Evolutionary conservation across 306 rosid species (phyloP).

Genomic region (Cicer pinnatifidum): DNA sequence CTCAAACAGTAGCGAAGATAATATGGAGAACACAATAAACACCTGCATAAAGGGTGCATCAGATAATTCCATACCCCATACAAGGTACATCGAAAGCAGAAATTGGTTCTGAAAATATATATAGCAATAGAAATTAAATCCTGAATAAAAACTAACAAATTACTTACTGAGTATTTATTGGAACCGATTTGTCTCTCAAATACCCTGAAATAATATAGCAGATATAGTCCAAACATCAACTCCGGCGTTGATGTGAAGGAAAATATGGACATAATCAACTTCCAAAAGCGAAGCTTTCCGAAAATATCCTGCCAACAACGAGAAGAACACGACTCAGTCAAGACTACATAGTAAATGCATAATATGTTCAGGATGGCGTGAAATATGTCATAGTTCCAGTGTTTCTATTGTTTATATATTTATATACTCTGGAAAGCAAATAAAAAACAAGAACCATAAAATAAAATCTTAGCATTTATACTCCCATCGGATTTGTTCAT

Average conservation of each 20-base stretch:
- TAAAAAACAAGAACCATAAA: background rate
- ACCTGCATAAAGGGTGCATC: conserved; percentile 64
- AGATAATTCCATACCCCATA: conserved; percentile 39
- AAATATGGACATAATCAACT: conserved; percentile 72
- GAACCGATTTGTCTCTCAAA: conserved; percentile 99
- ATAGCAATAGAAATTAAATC: background rate
- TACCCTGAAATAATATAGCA: conserved; percentile 94
- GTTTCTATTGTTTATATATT: conserved; percentile 6
- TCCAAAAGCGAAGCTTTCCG: conserved; percentile 82
- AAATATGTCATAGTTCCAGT: conserved; percentile 9
- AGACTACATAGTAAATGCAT: conserved; percentile 22
- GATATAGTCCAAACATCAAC: conserved; percentile 88
- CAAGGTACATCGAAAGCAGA: conserved; percentile 1
- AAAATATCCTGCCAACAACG: conserved; percentile 74
- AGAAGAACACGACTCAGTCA: conserved; percentile 24
- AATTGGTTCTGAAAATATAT: conserved; percentile 29
- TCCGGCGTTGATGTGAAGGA: conserved; percentile 94
- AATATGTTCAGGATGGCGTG: background rate
- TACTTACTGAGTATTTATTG: conserved; percentile 82
- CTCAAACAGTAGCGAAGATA: conserved; percentile 69
- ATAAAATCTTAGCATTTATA: conserved; percentile 15
- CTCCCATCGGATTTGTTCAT: conserved; percentile 36
- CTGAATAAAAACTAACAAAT: conserved; percentile 15
- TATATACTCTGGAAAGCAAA: background rate
- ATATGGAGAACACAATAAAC: conserved; percentile 72